phyloP scores from a whole-genome alignment of 2,329 filamentous ascomycete genomes.

The Podosphaera xanthii region DNA sequence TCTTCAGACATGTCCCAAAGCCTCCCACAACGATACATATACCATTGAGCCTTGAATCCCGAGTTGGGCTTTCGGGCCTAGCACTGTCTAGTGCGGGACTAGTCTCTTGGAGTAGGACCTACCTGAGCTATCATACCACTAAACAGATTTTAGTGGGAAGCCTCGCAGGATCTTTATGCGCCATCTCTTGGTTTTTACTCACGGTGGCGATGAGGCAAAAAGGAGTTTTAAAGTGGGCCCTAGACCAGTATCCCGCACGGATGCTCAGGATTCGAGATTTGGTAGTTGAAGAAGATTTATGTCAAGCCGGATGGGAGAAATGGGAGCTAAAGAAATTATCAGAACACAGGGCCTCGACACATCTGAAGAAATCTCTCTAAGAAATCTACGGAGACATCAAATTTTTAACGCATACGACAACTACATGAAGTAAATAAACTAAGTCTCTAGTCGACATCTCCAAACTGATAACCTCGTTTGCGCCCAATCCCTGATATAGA shows the following conservation, averaged over 20 bases:
- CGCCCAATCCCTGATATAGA: not conserved
- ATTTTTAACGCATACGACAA: not conserved
- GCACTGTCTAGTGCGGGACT: constrained; percentile 37
- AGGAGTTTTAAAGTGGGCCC: constrained; percentile 48
- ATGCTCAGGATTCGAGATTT: constrained; percentile 60
- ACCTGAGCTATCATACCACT: constrained; percentile 78
- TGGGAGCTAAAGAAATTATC: constrained; percentile 36
- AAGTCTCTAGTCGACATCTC: too few species aligned
- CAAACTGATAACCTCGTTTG: too few species aligned
- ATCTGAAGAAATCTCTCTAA: not conserved
- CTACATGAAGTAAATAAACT: not conserved
- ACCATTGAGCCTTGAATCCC: constrained; percentile 37
- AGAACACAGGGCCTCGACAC: constrained; percentile 14
- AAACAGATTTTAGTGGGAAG: constrained; percentile 70
- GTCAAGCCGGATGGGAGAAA: constrained; percentile 80
- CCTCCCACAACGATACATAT: constrained; percentile 19
- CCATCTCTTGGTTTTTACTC: constrained; percentile 53
- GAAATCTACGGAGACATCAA: not conserved
- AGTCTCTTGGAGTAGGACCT: constrained; percentile 67
- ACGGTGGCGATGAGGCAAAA: constrained; percentile 41
- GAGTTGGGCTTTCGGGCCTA: constrained; percentile 28
- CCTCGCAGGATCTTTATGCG: constrained; percentile 45
- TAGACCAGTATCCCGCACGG: constrained; percentile 41
- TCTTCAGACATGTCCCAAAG: constrained; percentile 50
- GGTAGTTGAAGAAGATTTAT: constrained; percentile 67